Conservation (phyloP, 805 yeast species). For the Maudiozyma pseudohumilis region DNA sequence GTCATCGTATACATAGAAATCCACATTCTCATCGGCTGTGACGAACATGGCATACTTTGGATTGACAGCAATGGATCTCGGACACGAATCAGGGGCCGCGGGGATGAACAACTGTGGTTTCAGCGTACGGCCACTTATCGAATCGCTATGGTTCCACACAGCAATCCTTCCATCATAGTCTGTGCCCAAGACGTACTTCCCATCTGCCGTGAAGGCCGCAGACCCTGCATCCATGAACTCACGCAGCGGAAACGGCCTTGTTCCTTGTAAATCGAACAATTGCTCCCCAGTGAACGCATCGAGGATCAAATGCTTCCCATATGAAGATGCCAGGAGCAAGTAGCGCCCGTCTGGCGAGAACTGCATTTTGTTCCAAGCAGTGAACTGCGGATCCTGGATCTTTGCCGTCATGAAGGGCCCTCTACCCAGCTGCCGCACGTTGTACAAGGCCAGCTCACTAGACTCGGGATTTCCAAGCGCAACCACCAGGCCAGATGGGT, state of each 20-base stretch:
- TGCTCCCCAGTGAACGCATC: conserved; percentile 62
- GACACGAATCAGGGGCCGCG: conserved; percentile 29
- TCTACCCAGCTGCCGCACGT: conserved; percentile 45
- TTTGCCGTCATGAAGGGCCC: conserved; percentile 44
- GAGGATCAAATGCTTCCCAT: conserved; percentile 47
- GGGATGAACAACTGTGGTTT: conserved; percentile 22
- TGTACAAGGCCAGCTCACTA: conserved; percentile 48
- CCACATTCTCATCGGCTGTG: conserved; percentile 31
- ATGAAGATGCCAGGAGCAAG: conserved; percentile 48
- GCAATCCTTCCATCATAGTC: conserved; percentile 43
- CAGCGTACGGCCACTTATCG: conserved; percentile 21
- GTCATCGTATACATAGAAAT: conserved; percentile 26
- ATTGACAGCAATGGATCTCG: conserved; percentile 33
- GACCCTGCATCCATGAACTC: conserved; percentile 44
- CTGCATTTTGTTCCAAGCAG: conserved; percentile 56
- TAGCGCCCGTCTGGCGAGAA: conserved; percentile 70
- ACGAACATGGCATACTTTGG: conserved; percentile 34
- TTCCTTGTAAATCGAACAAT: conserved; percentile 39
- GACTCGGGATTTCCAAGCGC: conserved; percentile 48
- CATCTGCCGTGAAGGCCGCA: conserved; percentile 58
- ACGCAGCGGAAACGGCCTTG: conserved; percentile 35
- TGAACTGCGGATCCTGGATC: conserved; percentile 26
- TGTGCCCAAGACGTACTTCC: conserved; percentile 50
- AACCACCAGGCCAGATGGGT: conserved; percentile 76
- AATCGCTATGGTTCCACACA: conserved; percentile 40